These are phyloP conservation scores for Hamamelis virginiana DNA, from an alignment of 164 flowering plant species.

Conservation along the genomic window DNA sequence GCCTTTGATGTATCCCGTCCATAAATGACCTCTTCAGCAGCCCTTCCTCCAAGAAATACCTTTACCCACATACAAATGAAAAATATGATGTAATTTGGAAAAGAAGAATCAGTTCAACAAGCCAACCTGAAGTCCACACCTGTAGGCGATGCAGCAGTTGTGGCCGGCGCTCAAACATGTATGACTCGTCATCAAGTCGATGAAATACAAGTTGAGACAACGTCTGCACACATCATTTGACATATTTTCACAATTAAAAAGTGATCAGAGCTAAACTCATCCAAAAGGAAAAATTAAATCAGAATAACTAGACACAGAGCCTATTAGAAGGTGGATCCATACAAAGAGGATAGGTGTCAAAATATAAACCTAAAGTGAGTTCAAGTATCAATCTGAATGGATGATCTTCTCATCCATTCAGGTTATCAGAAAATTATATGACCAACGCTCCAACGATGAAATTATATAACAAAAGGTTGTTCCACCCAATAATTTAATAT, in stretches of 20 bases:
- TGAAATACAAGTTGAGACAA: slow-evolving; percentile 83
- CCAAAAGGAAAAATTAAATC: background rate
- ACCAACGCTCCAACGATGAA: background rate
- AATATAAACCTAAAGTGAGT: background rate
- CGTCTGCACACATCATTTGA: slow-evolving; percentile 50
- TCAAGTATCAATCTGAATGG: background rate
- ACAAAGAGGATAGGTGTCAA: background rate
- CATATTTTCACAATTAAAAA: background rate
- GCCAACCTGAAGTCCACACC: slow-evolving; percentile 34
- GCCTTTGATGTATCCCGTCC: slow-evolving; percentile 89
- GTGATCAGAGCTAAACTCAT: background rate
- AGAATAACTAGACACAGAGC: background rate
- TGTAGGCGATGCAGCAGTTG: slow-evolving; percentile 95
- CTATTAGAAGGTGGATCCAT: background rate
- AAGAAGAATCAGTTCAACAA: background rate
- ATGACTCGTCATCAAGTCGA: slow-evolving; percentile 87
- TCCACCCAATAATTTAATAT: background rate
- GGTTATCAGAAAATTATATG: background rate
- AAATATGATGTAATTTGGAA: background rate
- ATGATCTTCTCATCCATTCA: background rate
- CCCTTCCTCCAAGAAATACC: slow-evolving; percentile 96
- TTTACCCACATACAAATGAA: slow-evolving; percentile 16
- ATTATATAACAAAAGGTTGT: background rate
- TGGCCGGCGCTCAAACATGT: slow-evolving; percentile 85
- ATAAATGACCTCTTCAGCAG: slow-evolving; percentile 94